Evolutionary conservation across 768 basidiomycete species (phyloP), one percentile per base, ranked within the genome.

Genomic region (Mycena amicta): DNA sequence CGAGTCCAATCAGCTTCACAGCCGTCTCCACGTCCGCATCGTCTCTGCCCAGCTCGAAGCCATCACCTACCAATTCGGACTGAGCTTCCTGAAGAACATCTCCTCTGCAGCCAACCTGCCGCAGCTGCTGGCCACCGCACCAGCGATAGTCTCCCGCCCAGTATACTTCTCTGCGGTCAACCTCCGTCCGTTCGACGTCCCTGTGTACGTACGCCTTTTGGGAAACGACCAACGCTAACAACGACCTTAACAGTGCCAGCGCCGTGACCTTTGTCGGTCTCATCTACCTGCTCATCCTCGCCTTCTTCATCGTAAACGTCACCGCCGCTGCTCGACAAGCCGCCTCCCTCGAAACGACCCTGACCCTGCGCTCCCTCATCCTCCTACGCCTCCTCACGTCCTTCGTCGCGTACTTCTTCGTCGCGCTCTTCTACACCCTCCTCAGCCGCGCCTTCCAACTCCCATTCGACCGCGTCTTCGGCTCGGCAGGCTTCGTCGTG

Each of bases 361-460:
- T 82, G 45, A 71, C 70, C 13, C 61, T 79, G 52, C 47, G 55
- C 11, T 74, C 75, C 13, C 59, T 80, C 15, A 74, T 83, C 50
- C 27, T 68, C 29, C 52, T 79, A 41, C 79, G 80, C 8, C 53
- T 82, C 29, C 12, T 75, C 15, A 75, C 71, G 59, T 73, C 80
- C 4, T 53, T 74, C 22, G 59, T 63, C 39, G 62, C 74, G 11
- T 82, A 83, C 59, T 77, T 80, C 55, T 68, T 77, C 40, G 39
- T 78, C 40, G 75, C 77, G 82, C 71, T 84, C 18, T 78, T 85
- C 65, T 87, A 84, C 66, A 75, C 83, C n/a, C 70, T 88, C 13
- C 64, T 88, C 20, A 85, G 79, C 65, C 63, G 82, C 31, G 87
- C 84, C 0, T 89, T 89, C 70, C 79, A 83, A 23, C 74, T 86